These are phyloP conservation scores for Astrothelium subdiscretum DNA, from an alignment of 495 filamentous ascomycete genomes.

Conservation along the genomic window DNA sequence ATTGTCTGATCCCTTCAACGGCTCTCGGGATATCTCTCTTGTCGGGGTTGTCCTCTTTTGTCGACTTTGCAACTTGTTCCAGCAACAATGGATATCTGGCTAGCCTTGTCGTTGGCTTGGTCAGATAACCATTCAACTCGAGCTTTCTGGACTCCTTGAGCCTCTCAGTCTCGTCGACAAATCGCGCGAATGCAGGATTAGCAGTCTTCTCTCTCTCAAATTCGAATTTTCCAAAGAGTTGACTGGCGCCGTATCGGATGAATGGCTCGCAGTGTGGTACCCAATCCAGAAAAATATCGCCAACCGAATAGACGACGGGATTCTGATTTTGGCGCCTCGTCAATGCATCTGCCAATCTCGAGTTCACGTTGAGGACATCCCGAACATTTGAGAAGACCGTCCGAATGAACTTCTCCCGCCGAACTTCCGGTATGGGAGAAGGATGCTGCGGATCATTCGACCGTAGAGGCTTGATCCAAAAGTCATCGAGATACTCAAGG, in stretches of 20 bases:
- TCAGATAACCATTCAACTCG: constrained; percentile 95
- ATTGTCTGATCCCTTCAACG: constrained; percentile 70
- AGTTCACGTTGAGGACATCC: constrained; percentile 87
- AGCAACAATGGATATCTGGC: constrained; percentile 89
- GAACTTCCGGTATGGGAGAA: constrained; percentile 80
- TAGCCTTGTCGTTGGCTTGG: constrained; percentile 92
- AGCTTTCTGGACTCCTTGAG: constrained; percentile 94
- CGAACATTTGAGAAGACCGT: constrained; percentile 94
- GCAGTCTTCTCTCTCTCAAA: constrained; percentile 90
- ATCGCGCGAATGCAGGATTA: constrained; percentile 76
- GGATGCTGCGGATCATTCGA: constrained; percentile 48
- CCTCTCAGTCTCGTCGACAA: constrained; percentile 94
- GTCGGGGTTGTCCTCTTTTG: constrained; percentile 74
- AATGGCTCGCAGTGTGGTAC: constrained; percentile 91
- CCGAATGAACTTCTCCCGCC: constrained; percentile 79
- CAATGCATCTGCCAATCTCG: constrained; percentile 70
- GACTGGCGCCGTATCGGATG: constrained; percentile 92
- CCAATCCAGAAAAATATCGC: constrained; percentile 88
- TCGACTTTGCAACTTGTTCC: constrained; percentile 85
- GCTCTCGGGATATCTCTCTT: constrained; percentile 85
- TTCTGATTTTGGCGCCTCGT: constrained; percentile 83
- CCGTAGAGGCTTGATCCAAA: constrained; percentile 93
- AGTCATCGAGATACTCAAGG: constrained; percentile 92
- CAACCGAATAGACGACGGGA: constrained; percentile 77
- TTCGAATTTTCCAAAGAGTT: constrained; percentile 92